phyloP scores from a whole-genome alignment of 305 asterid species.

The Fraxinus paxiana region DNA sequence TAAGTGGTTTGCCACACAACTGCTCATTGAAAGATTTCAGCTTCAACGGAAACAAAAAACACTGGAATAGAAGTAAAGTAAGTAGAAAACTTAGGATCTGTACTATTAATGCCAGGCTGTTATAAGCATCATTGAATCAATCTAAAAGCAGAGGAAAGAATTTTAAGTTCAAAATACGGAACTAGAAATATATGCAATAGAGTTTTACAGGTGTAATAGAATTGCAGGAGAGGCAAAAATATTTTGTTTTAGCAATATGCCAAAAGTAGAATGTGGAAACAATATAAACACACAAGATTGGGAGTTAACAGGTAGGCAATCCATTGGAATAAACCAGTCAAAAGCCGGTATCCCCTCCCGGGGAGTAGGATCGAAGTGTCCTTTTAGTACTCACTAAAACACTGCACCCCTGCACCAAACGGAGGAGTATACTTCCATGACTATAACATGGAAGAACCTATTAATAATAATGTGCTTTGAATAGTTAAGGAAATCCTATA shows the following conservation, averaged over 20 bases:
- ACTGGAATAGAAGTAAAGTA: not conserved
- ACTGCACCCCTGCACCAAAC: not conserved
- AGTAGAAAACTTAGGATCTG: not conserved
- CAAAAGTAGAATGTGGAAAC: not conserved
- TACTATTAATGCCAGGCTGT: not conserved
- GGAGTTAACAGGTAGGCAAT: not conserved
- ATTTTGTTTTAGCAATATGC: not conserved
- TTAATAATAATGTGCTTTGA: not conserved
- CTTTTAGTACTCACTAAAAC: not conserved
- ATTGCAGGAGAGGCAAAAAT: not conserved
- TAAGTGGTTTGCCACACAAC: not conserved
- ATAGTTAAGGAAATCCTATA: not conserved
- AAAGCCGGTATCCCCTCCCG: not conserved
- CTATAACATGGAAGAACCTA: not conserved
- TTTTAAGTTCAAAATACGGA: not conserved
- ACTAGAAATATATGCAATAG: not conserved
- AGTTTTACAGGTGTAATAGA: not conserved
- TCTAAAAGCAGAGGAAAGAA: not conserved
- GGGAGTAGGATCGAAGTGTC: not conserved
- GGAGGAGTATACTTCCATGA: not conserved
- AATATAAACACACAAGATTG: not conserved
- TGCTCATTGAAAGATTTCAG: not conserved
- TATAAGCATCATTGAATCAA: not conserved
- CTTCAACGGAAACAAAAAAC: not conserved
- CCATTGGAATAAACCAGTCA: not conserved